Evolutionary conservation across 202 grass and related monocot species (phyloP), one percentile per base, ranked within the genome.

Genomic region (Brachypodium distachyon): DNA sequence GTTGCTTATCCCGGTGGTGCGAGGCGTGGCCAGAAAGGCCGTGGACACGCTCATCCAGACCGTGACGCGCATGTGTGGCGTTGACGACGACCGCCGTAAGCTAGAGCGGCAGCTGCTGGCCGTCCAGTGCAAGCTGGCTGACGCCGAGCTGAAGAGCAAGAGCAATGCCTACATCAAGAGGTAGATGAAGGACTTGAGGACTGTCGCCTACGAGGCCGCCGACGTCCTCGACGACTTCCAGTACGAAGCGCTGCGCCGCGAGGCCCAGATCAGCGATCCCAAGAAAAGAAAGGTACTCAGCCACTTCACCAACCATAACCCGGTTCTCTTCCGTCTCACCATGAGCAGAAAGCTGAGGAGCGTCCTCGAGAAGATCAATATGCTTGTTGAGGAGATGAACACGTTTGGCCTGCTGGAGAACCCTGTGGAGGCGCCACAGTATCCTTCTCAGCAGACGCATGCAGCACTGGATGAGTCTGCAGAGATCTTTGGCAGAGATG

Each of bases 201-300:
- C 60, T 7, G 69, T 1, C 1, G 76, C 76, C 0, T 80, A 80
- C 83, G 2, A 67, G 48, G 83, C 61, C 19, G 76, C 74, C 17
- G 67, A 85, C 12, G 36, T 79, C 58, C 82, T 73, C n/a, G 83
- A 85, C 18, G 21, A 66, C 48, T 79, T 85, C 59, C 73, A 42
- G 18, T 68, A 52, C 1, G 79, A 82, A 57, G 79, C 44, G 36
- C 44, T 73, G 33, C 33, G 57, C 3, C 55, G 32, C 0, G n/a
- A 26, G 16, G 67, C 43, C 1, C 41, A 17, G 12, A 32, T 5
- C 6, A 0, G 37, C 11, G 3, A 1, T 5, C 63, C 70, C 25
- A 53, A 2, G 6, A 4, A 68, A 1, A 1, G 33, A 81, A 63
- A 56, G 63, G 50, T 53, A 21, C 50, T 53, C 2, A 12, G 43